These are phyloP conservation scores for Eucalyptus curtisii DNA, from an alignment of 345 rosid species.

Conservation along the genomic window DNA sequence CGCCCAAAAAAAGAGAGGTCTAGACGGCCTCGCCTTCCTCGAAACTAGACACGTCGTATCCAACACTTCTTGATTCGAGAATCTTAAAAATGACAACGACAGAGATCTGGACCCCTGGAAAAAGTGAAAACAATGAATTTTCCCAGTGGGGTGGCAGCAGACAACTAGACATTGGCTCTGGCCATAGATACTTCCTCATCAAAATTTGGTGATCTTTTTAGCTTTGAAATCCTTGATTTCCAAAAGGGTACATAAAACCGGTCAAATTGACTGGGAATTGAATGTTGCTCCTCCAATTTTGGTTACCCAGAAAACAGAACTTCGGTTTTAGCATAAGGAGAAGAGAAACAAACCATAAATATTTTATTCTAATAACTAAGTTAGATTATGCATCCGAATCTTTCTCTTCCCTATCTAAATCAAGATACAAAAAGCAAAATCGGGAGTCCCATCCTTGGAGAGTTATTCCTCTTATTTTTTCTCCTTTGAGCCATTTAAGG, in stretches of 20 bases:
- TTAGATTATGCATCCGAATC: too few species aligned
- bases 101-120: neutral
- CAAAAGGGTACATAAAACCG: neutral
- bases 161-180: neutral
- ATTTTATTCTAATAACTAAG: neutral
- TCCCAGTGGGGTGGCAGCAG: neutral
- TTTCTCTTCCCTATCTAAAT: too few species aligned
- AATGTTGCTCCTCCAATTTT: neutral
- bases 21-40: neutral
- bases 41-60: neutral
- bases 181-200: neutral
- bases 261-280: neutral
- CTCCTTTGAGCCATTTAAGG: too few species aligned
- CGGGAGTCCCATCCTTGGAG: too few species aligned
- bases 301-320: neutral
- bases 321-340: neutral
- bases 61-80: neutral
- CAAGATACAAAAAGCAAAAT: too few species aligned
- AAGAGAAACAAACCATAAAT: neutral
- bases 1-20: neutral
- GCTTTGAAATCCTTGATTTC: neutral
- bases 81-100: neutral
- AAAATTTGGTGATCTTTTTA: neutral
- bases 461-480: too few species aligned
- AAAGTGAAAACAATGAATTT: neutral